phyloP scores from a whole-genome alignment of 305 asterid species.

The Fraxinus angustifolia region DNA sequence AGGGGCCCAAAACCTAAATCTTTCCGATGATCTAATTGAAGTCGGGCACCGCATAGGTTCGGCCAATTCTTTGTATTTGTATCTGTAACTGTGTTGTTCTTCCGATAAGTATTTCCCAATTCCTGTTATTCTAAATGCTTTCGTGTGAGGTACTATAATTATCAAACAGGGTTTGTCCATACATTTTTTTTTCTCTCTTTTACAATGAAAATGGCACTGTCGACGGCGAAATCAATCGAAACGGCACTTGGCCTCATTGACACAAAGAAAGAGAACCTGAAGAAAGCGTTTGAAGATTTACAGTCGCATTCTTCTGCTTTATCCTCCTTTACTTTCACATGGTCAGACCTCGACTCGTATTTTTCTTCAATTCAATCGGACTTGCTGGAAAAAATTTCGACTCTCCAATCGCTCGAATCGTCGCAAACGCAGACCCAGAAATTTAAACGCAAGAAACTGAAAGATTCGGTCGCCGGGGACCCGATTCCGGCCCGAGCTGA shows the following conservation, averaged over 20 bases:
- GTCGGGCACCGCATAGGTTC: not conserved
- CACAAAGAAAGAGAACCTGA: constrained; percentile 38
- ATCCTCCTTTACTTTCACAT: constrained; percentile 36
- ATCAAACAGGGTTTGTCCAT: not conserved
- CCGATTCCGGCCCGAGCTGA: constrained; percentile 47
- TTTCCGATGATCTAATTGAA: not conserved
- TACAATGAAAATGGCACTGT: constrained; percentile 27
- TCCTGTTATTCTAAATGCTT: not conserved
- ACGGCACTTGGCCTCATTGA: constrained; percentile 41
- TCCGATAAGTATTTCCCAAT: not conserved
- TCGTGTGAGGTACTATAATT: not conserved
- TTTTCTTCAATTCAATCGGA: constrained; percentile 44
- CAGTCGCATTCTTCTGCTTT: constrained; percentile 33
- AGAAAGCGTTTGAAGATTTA: constrained; percentile 35
- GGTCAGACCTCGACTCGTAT: constrained; percentile 53
- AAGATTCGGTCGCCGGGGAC: constrained; percentile 14
- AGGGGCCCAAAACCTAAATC: not conserved
- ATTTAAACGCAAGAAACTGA: constrained; percentile 10
- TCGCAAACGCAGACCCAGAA: constrained; percentile 20
- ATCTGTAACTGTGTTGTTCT: not conserved
- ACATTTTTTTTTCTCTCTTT: not conserved
- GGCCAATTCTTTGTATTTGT: not conserved
- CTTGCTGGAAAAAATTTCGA: constrained; percentile 35
- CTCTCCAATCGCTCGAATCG: constrained; percentile 35
- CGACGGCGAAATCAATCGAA: constrained; percentile 34